Percentiles rank a stretch among this genome's conserved stretches.
phyloP scores from a whole-genome alignment of 2,329 filamentous ascomycete species.

The Cercospora sesami region DNA sequence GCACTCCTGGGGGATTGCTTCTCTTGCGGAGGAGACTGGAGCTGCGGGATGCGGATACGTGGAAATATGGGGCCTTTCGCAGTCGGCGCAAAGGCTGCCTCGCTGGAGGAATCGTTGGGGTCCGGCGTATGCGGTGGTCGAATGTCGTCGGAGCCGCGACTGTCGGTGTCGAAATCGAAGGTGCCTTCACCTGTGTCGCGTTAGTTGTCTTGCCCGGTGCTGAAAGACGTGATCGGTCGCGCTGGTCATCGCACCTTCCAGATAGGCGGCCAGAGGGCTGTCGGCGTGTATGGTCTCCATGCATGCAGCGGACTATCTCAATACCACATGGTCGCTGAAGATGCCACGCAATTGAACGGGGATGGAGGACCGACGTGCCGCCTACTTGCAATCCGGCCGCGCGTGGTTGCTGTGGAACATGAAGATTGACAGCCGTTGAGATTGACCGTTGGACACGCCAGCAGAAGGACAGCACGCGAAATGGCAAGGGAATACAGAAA shows the following conservation, averaged over 20 bases:
- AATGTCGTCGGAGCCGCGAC: conserved; percentile 17
- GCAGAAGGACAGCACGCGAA: neutral
- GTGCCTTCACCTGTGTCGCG: conserved; percentile 35
- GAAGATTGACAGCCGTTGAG: neutral
- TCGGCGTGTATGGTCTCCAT: conserved; percentile 90
- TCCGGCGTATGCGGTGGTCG: conserved; percentile 4
- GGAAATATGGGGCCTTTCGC: conserved; percentile 18
- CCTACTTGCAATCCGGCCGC: neutral
- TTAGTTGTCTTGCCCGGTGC: neutral
- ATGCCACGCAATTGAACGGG: neutral
- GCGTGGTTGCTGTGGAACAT: neutral
- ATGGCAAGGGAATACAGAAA: neutral
- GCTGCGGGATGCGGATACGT: conserved; percentile 25
- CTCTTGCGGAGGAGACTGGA: conserved; percentile 13
- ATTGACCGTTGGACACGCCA: neutral
- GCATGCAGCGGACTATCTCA: conserved; percentile 45
- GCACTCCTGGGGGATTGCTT: conserved; percentile 24
- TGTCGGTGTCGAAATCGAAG: conserved; percentile 27
- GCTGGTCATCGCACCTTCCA: conserved; percentile 68
- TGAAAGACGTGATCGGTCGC: neutral
- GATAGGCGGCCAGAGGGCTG: conserved; percentile 83
- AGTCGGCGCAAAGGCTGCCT: conserved; percentile 41
- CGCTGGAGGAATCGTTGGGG: conserved; percentile 10
- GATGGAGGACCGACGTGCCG: neutral
- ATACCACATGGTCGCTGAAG: conserved; percentile 5